These are phyloP conservation scores for Xylaria acuta DNA, from an alignment of 495 filamentous ascomycete species.

Conservation along the genomic window DNA sequence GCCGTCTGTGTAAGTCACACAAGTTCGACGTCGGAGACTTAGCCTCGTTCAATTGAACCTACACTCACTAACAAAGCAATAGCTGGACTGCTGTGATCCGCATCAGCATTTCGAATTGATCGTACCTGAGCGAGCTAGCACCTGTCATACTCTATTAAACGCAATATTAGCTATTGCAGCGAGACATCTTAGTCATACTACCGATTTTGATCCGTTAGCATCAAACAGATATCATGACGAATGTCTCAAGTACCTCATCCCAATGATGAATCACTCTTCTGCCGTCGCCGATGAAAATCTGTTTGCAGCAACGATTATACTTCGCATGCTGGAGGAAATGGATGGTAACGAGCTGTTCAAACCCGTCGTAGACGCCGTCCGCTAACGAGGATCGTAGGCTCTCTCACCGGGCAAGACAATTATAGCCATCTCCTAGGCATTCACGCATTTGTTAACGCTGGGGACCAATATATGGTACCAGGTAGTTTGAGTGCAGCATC, in stretches of 20 bases:
- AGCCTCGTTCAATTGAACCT: background rate
- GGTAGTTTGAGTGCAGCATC: slow-evolving; percentile 56
- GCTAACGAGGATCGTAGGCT: slow-evolving; percentile 38
- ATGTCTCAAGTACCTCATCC: slow-evolving; percentile 58
- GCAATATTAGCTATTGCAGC: slow-evolving; percentile 66
- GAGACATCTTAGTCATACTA: slow-evolving; percentile 58
- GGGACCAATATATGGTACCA: slow-evolving; percentile 43
- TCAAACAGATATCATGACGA: slow-evolving; percentile 57
- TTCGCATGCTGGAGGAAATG: slow-evolving; percentile 67
- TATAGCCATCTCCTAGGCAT: slow-evolving; percentile 59
- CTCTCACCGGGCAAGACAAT: slow-evolving; percentile 46
- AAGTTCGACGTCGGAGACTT: background rate
- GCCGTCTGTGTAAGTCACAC: slow-evolving; percentile 53
- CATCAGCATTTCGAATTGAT: slow-evolving; percentile 59
- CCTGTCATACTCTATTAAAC: slow-evolving; percentile 60
- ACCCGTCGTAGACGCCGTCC: background rate
- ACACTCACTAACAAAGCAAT: slow-evolving; percentile 24
- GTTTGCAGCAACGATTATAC: slow-evolving; percentile 66
- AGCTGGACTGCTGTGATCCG: slow-evolving; percentile 66
- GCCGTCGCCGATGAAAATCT: slow-evolving; percentile 65
- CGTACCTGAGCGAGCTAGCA: slow-evolving; percentile 58
- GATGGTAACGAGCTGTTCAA: slow-evolving; percentile 49
- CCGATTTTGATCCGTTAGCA: slow-evolving; percentile 51
- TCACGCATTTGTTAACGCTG: slow-evolving; percentile 53
- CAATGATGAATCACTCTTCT: slow-evolving; percentile 55